Evolutionary conservation across 495 filamentous ascomycete genomes (phyloP).

Genomic region (Ramalina intermedia): DNA sequence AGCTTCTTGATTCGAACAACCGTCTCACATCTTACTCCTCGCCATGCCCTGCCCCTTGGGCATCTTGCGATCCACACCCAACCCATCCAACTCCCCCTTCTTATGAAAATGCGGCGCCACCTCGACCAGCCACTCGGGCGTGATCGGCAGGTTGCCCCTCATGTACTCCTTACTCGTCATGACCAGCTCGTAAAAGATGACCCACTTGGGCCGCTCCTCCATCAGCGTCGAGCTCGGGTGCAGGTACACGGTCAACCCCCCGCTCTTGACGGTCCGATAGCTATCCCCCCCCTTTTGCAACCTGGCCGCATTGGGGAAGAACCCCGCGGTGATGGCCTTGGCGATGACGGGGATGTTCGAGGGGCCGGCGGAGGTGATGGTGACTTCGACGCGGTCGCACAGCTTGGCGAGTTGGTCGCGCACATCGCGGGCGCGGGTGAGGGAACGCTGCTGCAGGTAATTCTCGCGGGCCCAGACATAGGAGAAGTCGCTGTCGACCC

Average conservation of each 20-base stretch:
- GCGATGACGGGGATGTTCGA: conserved; percentile 62
- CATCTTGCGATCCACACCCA: conserved; percentile 71
- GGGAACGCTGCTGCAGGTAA: conserved; percentile 77
- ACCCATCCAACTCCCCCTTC: conserved; percentile 72
- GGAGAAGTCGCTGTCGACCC: conserved; percentile 85
- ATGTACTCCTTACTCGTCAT: conserved; percentile 92
- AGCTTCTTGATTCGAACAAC: no score
- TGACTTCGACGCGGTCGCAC: conserved; percentile 85
- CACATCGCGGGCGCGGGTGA: conserved; percentile 80
- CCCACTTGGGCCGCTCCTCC: conserved; percentile 58
- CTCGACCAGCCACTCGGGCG: conserved; percentile 76
- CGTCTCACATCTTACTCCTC: conserved; percentile 27
- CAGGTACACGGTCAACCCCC: conserved; percentile 68
- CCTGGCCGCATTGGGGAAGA: conserved; percentile 87
- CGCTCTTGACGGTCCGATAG: conserved; percentile 88
- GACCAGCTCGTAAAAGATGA: conserved; percentile 86
- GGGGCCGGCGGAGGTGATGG: conserved; percentile 50
- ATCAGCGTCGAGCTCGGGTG: conserved; percentile 77
- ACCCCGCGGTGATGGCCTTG: conserved; percentile 79
- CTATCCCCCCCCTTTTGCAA: conserved; percentile 74
- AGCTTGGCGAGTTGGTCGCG: conserved; percentile 89
- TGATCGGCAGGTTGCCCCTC: conserved; percentile 70
- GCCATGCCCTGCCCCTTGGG: conserved; percentile 44
- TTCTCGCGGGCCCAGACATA: conserved; percentile 86
- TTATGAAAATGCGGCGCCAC: conserved; percentile 94